These are phyloP conservation scores for Clavispora vitiphila DNA, from an alignment of 805 yeast species.

Conservation along the genomic window DNA sequence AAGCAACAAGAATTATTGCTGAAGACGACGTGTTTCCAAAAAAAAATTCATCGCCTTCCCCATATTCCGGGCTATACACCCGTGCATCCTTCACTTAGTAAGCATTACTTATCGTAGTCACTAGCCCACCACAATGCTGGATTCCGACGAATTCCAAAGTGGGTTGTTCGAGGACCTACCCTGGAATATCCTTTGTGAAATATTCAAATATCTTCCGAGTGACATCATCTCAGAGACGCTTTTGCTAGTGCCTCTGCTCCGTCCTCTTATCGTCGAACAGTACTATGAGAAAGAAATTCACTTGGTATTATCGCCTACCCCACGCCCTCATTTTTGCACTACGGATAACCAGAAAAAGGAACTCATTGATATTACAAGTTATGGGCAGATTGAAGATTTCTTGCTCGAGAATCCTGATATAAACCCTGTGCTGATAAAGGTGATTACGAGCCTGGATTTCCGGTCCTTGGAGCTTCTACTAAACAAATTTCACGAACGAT, in stretches of 20 bases:
- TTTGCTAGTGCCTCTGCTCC: slow-evolving; percentile 13
- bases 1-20: no score
- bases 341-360: slow-evolving; percentile 6
- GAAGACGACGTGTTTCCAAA: no score
- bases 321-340: slow-evolving; percentile 16
- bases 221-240: slow-evolving; percentile 9
- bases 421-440: slow-evolving; percentile 21
- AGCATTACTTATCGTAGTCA: background rate
- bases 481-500: slow-evolving; percentile 13
- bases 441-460: slow-evolving; percentile 30
- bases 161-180: slow-evolving; percentile 6
- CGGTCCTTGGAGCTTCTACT: slow-evolving; percentile 22
- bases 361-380: slow-evolving; percentile 18
- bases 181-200: slow-evolving; percentile 9
- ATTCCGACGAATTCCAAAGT: background rate
- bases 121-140: background rate
- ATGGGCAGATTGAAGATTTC: slow-evolving; percentile 29
- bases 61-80: background rate
- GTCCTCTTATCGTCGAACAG: slow-evolving; percentile 20
- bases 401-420: slow-evolving; percentile 24
- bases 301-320: slow-evolving; percentile 27
- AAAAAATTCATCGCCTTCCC: no score
- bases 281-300: slow-evolving; percentile 30
- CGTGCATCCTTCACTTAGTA: background rate
- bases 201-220: slow-evolving; percentile 6